Percentiles rank a stretch among this genome's conserved stretches.
Conservation (phyloP, 768 basidiomycete species). For the Mycena alexandri region DNA sequence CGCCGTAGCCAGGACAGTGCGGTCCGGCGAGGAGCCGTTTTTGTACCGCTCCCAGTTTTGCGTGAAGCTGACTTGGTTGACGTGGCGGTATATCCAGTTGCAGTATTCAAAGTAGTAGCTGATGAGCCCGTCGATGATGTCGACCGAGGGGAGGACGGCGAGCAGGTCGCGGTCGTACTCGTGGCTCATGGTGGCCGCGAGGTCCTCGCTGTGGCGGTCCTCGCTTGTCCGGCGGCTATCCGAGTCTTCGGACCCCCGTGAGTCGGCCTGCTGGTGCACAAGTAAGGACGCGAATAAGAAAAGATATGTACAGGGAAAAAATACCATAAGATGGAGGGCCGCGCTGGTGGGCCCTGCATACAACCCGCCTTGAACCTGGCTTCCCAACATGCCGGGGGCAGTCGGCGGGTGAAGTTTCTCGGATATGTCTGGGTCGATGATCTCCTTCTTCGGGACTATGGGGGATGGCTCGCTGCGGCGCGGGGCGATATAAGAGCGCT, state of each 20-base stretch:
- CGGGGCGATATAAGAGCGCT: constrained; percentile 49
- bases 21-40: constrained; percentile 71
- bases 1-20: constrained; percentile 77
- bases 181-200: constrained; percentile 54
- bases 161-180: constrained; percentile 84
- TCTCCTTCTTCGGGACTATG: constrained; percentile 67
- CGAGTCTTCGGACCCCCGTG: constrained; percentile 65
- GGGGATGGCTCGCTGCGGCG: constrained; percentile 55
- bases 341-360: constrained; percentile 87
- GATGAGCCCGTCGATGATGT: constrained; percentile 80
- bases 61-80: constrained; percentile 73
- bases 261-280: constrained; percentile 43
- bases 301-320: constrained; percentile 30
- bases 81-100: constrained; percentile 89
- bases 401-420: constrained; percentile 56
- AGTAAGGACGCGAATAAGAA: constrained; percentile 32
- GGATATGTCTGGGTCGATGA: constrained; percentile 58
- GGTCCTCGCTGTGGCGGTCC: constrained; percentile 60
- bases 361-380: constrained; percentile 73
- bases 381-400: constrained; percentile 76
- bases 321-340: constrained; percentile 76
- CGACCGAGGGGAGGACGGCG: constrained; percentile 70
- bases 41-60: constrained; percentile 83
- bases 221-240: constrained; percentile 67
- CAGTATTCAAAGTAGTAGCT: constrained; percentile 87